Percentiles rank a stretch among this genome's conserved stretches.
phyloP scores from a whole-genome alignment of 2,329 filamentous ascomycete genomes.

The Grosmannia penicillata region DNA sequence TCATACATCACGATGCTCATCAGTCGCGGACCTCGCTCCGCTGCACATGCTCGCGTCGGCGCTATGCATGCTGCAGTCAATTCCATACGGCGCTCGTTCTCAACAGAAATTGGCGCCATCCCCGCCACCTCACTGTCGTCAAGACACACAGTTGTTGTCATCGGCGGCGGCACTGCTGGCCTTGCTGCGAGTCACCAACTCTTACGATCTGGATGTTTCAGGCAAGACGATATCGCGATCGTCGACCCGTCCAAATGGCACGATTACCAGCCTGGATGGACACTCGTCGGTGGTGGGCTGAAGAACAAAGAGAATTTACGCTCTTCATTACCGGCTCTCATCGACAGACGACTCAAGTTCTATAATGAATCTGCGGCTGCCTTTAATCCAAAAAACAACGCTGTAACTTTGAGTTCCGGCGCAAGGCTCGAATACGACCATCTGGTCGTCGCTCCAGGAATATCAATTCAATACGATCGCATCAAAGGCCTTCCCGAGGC shows the following conservation, averaged over 20 bases:
- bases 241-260: slow-evolving; percentile 49
- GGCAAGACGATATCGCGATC: slow-evolving; percentile 45
- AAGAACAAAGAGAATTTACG: slow-evolving; percentile 46
- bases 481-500: slow-evolving; percentile 43
- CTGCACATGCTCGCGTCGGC: too few species aligned
- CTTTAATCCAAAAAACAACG: slow-evolving; percentile 41
- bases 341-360: slow-evolving; percentile 46
- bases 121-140: too few species aligned
- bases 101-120: too few species aligned
- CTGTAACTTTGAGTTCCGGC: slow-evolving; percentile 37
- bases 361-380: slow-evolving; percentile 36
- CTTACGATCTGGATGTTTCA: slow-evolving; percentile 40
- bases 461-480: slow-evolving; percentile 32
- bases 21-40: too few species aligned
- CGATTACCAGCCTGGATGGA: slow-evolving; percentile 58
- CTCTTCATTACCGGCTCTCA: slow-evolving; percentile 30
- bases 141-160: slow-evolving; percentile 7
- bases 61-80: too few species aligned
- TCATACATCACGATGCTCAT: too few species aligned
- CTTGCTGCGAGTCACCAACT: slow-evolving; percentile 54
- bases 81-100: too few species aligned
- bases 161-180: slow-evolving; percentile 44
- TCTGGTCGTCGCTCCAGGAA: slow-evolving; percentile 45
- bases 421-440: slow-evolving; percentile 47
- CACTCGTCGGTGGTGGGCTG: slow-evolving; percentile 50